Evolutionary conservation across 2,329 filamentous ascomycete genomes (phyloP).

Genomic region (Fusarium floridanum): DNA sequence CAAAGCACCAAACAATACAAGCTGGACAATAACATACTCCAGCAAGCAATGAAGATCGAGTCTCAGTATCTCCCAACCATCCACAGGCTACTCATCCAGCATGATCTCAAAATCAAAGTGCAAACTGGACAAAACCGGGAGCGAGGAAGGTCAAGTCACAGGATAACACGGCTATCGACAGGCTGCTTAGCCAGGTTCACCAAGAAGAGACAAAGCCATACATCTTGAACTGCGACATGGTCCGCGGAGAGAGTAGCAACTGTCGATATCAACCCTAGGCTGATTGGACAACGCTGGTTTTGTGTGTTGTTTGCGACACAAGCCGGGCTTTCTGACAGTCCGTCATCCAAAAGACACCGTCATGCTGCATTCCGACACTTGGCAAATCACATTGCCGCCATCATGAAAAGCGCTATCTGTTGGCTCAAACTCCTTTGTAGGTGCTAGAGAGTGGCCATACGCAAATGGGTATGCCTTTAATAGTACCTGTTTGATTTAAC

Average conservation of each 20-base stretch:
- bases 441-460: too few species aligned
- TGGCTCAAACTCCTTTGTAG: too few species aligned
- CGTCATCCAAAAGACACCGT: neutral
- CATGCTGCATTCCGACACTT: neutral
- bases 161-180: neutral
- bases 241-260: neutral
- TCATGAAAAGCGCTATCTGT: too few species aligned
- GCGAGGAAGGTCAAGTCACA: neutral
- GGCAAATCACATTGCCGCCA: neutral
- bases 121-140: neutral
- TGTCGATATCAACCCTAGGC: neutral
- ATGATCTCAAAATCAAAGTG: constrained; percentile 79
- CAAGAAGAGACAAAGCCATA: neutral
- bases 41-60: constrained; percentile 76
- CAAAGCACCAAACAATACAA: constrained; percentile 76
- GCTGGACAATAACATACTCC: constrained; percentile 66
- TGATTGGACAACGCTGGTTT: neutral
- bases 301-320: neutral
- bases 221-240: neutral
- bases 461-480: too few species aligned
- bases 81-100: constrained; percentile 84
- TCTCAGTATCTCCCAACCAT: constrained; percentile 81
- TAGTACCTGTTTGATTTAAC: too few species aligned
- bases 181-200: neutral
- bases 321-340: neutral